phyloP scores from a whole-genome alignment of 2,329 filamentous ascomycete genomes.

The Cladosporium sphaerospermum region DNA sequence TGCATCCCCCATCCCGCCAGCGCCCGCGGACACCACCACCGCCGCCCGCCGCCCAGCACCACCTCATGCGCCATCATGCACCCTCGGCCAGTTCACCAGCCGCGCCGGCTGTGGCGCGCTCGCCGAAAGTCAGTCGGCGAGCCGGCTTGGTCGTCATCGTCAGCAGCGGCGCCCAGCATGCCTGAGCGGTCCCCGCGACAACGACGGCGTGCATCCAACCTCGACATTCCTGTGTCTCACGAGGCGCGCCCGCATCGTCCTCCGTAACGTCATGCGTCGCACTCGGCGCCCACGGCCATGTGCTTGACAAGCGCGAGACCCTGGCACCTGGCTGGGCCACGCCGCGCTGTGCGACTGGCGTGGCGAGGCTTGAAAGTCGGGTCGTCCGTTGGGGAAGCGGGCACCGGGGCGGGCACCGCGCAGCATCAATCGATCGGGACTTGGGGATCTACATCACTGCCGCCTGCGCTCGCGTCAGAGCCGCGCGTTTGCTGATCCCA shows the following conservation, averaged over 20 bases:
- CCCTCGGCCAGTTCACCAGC: not conserved
- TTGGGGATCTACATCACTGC: not conserved
- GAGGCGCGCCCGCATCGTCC: not conserved
- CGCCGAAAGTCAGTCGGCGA: too few relatives aligned
- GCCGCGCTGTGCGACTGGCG: not conserved
- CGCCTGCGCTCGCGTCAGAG: not conserved
- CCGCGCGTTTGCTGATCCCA: not conserved
- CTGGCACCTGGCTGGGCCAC: not conserved
- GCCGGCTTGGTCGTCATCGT: too few relatives aligned
- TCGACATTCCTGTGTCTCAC: constrained; percentile 2
- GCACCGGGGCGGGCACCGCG: not conserved
- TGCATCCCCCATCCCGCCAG: too few relatives aligned
- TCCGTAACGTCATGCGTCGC: constrained; percentile 4
- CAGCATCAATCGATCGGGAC: not conserved
- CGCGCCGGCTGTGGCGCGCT: not conserved
- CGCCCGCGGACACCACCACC: too few relatives aligned
- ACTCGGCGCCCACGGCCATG: not conserved
- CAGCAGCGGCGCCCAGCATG: too few relatives aligned
- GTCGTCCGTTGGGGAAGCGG: not conserved
- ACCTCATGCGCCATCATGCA: not conserved
- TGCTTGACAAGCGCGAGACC: not conserved
- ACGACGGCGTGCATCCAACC: not conserved
- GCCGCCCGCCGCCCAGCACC: too few relatives aligned
- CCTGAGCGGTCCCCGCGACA: constrained; percentile 1
- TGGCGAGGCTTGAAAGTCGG: constrained; percentile 1